A percentile compares a stretch with the other conserved stretches of the same genome.
phyloP scores from a whole-genome alignment of 495 filamentous ascomycete species.

The Usnea hakonensis region DNA sequence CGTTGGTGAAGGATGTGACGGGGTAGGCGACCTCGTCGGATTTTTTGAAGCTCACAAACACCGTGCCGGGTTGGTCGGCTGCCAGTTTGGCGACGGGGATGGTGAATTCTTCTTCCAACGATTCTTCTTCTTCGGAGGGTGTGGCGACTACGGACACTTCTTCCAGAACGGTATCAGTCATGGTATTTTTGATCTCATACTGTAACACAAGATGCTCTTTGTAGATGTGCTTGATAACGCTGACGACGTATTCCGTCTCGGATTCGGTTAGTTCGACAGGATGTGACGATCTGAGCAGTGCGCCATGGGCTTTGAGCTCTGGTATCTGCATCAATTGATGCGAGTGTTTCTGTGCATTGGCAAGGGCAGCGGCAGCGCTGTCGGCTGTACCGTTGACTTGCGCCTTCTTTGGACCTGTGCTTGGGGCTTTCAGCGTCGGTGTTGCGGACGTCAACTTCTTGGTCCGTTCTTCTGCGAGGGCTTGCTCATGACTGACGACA shows the following conservation, averaged over 20 bases:
- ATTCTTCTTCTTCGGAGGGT: slow-evolving; percentile 69
- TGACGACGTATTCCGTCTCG: slow-evolving; percentile 95
- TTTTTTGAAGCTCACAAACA: slow-evolving; percentile 93
- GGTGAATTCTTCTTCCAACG: slow-evolving; percentile 81
- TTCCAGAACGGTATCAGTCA: slow-evolving; percentile 79
- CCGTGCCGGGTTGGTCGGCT: slow-evolving; percentile 77
- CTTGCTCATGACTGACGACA: slow-evolving; percentile 92
- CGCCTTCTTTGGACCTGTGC: slow-evolving; percentile 70
- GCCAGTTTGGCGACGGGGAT: slow-evolving; percentile 75
- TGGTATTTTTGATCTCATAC: slow-evolving; percentile 96
- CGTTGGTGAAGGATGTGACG: slow-evolving; percentile 76
- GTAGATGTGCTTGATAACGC: slow-evolving; percentile 92
- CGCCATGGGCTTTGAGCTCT: slow-evolving; percentile 81
- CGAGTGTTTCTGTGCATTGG: slow-evolving; percentile 77
- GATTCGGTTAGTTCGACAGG: slow-evolving; percentile 89
- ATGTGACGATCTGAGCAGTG: slow-evolving; percentile 78
- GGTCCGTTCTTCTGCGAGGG: slow-evolving; percentile 90
- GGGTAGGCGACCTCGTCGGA: slow-evolving; percentile 55
- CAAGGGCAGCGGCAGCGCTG: slow-evolving; percentile 59
- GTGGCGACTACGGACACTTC: slow-evolving; percentile 86
- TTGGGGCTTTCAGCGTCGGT: slow-evolving; percentile 90
- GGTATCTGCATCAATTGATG: slow-evolving; percentile 81
- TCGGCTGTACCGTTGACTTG: slow-evolving; percentile 62
- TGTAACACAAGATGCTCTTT: slow-evolving; percentile 93
- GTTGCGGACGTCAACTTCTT: slow-evolving; percentile 91